A percentile compares a stretch with the other conserved stretches of the same genome.
These are phyloP conservation scores for Starmerella geochares DNA, from an alignment of 805 yeast species.

Conservation along the genomic window DNA sequence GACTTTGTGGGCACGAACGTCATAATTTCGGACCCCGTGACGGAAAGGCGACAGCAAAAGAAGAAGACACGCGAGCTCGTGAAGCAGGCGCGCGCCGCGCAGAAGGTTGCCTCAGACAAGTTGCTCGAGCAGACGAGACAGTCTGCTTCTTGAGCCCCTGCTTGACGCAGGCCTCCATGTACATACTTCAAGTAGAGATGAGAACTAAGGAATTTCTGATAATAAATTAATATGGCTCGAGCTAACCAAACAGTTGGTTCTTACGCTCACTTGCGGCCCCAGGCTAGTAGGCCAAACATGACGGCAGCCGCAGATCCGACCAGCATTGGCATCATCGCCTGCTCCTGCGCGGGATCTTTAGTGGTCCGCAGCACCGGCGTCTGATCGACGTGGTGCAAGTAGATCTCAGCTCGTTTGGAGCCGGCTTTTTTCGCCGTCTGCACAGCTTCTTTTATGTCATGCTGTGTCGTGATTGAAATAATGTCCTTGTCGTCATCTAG, in stretches of 20 bases:
- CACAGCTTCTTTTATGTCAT: conserved; percentile 68
- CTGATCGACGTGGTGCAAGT: conserved; percentile 54
- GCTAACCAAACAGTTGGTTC: neutral
- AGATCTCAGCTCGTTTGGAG: conserved; percentile 58
- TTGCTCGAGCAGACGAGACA: conserved; percentile 11
- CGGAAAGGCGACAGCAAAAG: conserved; percentile 39
- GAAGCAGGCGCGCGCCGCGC: conserved; percentile 36
- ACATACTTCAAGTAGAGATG: neutral
- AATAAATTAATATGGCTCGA: neutral
- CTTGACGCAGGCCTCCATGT: too few relatives aligned
- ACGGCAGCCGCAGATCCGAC: conserved; percentile 21
- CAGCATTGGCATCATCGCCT: conserved; percentile 18
- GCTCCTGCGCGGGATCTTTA: conserved; percentile 8
- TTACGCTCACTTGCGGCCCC: conserved; percentile 16
- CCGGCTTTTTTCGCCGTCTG: conserved; percentile 40
- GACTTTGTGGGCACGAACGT: conserved; percentile 50
- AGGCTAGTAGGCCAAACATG: conserved; percentile 19
- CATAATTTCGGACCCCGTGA: conserved; percentile 39
- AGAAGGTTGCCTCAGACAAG: conserved; percentile 26
- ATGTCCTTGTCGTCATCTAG: conserved; percentile 77
- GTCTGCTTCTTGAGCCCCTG: neutral
- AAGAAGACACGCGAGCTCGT: conserved; percentile 40
- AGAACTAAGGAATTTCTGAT: neutral
- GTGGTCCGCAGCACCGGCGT: conserved; percentile 17
- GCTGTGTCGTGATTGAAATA: conserved; percentile 63